A percentile compares a stretch with the other conserved stretches of the same genome.
phyloP scores from a whole-genome alignment of 352 stramenopile genomes.

The Phytophthora sojae region DNA sequence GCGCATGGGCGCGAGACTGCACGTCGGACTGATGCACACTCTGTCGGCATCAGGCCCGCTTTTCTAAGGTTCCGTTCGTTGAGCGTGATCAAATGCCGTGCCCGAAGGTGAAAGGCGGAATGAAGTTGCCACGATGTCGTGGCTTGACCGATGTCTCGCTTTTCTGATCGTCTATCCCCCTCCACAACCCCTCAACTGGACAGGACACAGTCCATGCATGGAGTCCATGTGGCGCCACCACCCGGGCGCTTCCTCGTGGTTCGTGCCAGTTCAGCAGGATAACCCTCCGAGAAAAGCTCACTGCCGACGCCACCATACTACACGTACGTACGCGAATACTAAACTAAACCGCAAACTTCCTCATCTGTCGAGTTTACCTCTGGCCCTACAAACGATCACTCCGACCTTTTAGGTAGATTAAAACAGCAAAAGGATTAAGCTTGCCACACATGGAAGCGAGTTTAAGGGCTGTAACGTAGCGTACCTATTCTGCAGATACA shows the following conservation, averaged over 20 bases:
- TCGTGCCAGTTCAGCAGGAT: conserved; percentile 22
- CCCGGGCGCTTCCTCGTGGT: conserved; percentile 7
- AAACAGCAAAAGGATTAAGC: too few relatives aligned
- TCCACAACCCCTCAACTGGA: conserved; percentile 10
- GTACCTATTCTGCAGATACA: too few relatives aligned
- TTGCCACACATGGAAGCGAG: too few relatives aligned
- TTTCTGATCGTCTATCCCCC: conserved; percentile 29
- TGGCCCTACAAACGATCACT: too few relatives aligned
- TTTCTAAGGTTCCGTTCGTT: neutral
- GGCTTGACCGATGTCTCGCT: conserved; percentile 28
- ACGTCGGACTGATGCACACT: neutral
- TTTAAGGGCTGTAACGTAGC: too few relatives aligned
- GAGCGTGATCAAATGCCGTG: neutral
- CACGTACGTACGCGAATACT: too few relatives aligned
- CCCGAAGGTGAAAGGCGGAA: conserved; percentile 18
- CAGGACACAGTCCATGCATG: conserved; percentile 7
- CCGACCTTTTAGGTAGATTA: too few relatives aligned
- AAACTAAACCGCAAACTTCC: too few relatives aligned
- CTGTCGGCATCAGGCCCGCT: conserved; percentile 7
- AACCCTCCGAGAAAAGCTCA: neutral
- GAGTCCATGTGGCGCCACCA: neutral
- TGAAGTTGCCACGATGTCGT: conserved; percentile 11
- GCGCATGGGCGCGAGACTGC: neutral
- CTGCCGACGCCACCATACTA: too few relatives aligned
- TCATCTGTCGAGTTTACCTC: too few relatives aligned